phyloP scores from a whole-genome alignment of 345 rosid species.

The Luvunga scandens region DNA sequence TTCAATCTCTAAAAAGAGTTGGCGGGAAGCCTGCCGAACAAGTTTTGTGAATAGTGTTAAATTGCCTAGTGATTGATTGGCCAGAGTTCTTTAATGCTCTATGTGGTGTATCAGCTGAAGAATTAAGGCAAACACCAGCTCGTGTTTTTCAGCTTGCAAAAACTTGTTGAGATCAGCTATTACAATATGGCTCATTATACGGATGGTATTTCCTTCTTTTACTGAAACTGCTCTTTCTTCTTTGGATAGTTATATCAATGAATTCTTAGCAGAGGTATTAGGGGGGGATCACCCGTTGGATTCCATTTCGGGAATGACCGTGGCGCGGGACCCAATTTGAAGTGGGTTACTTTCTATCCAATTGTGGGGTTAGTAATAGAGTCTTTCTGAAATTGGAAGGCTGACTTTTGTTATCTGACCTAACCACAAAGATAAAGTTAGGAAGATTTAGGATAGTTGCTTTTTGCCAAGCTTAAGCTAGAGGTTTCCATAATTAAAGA shows the following conservation, averaged over 20 bases:
- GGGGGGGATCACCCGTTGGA: no score
- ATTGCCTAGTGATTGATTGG: conserved; percentile 84
- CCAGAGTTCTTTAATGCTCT: conserved; percentile 97
- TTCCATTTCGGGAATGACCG: no score
- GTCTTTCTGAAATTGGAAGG: background rate
- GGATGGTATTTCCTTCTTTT: conserved; percentile 63
- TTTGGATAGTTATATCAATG: background rate
- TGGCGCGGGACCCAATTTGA: no score
- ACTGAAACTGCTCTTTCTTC: background rate
- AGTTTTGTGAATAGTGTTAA: conserved; percentile 85
- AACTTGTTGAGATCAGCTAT: conserved; percentile 98
- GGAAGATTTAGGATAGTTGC: background rate
- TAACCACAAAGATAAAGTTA: background rate
- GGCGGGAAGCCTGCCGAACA: conserved; percentile 94
- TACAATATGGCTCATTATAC: conserved; percentile 97
- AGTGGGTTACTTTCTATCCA: no score
- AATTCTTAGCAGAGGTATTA: conserved; percentile 1
- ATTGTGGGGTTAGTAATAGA: no score
- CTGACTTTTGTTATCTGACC: background rate
- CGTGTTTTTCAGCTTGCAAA: conserved; percentile 99
- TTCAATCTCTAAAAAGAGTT: conserved; percentile 83
- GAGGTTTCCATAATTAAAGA: background rate
- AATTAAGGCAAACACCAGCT: conserved; percentile 92
- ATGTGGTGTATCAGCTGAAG: conserved; percentile 97
- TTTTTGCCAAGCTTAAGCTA: background rate